Evolutionary conservation across 495 filamentous ascomycete genomes (phyloP).

Genomic region (Podospora pseudopauciseta): DNA sequence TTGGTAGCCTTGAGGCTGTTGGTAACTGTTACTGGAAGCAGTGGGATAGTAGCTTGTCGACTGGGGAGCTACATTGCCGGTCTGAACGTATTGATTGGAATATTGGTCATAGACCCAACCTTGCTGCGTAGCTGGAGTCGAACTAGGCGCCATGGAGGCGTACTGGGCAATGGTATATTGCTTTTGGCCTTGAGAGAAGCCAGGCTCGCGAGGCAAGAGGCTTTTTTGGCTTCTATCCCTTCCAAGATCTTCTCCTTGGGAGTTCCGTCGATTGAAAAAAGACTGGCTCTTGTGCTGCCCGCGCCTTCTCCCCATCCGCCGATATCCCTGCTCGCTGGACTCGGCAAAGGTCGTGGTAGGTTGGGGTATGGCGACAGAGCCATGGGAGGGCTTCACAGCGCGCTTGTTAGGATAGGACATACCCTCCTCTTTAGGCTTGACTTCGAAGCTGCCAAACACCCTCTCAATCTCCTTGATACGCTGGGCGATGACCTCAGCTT

Average conservation of each 20-base stretch:
- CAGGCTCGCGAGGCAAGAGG: not conserved
- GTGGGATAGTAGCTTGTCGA: not conserved
- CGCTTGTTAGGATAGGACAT: not conserved
- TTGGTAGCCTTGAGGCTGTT: not conserved
- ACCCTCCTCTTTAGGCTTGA: not conserved
- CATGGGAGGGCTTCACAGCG: not conserved
- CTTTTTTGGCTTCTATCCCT: not conserved
- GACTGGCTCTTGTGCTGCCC: not conserved
- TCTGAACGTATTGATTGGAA: not conserved
- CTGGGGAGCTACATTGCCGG: not conserved
- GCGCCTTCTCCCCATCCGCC: not conserved
- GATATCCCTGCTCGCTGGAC: not conserved
- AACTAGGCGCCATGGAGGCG: no score
- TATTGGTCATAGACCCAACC: not conserved
- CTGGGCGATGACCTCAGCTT: constrained; percentile 2
- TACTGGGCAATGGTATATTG: not conserved
- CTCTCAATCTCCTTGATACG: constrained; percentile 20
- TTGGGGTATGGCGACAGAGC: not conserved
- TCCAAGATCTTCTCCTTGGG: not conserved
- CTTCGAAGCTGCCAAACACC: constrained; percentile 16
- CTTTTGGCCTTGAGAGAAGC: not conserved
- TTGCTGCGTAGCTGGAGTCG: not conserved
- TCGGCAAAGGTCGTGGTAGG: not conserved
- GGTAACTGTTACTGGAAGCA: not conserved
- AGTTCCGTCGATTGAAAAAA: not conserved